These are phyloP conservation scores for Voacanga thouarsii DNA, from an alignment of 257 asterid genomes.

Conservation along the genomic window DNA sequence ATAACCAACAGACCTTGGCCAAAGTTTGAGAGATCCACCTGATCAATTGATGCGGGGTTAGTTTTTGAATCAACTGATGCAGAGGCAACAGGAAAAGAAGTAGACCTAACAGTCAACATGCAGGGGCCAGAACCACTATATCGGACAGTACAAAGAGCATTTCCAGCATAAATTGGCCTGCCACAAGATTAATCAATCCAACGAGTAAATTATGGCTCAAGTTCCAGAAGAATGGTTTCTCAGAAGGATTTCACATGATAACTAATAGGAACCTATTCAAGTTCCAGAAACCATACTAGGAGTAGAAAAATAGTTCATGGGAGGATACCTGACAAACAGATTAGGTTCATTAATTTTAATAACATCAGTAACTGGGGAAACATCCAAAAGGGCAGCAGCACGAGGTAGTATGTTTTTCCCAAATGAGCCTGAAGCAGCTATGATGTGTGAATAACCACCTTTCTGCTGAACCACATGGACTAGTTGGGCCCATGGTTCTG, in stretches of 20 bases:
- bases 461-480: conserved; percentile 71
- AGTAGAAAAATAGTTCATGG: neutral
- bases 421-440: conserved; percentile 81
- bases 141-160: conserved; percentile 85
- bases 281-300: conserved; percentile 5
- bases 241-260: neutral
- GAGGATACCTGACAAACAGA: conserved; percentile 69
- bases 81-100: conserved; percentile 63
- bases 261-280: neutral
- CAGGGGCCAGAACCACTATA: conserved; percentile 86
- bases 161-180: conserved; percentile 98
- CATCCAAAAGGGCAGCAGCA: conserved; percentile 92
- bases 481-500: conserved; percentile 93
- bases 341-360: conserved; percentile 57
- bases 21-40: conserved; percentile 75
- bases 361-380: conserved; percentile 93
- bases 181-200: conserved; percentile 27
- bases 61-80: conserved; percentile 40
- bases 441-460: conserved; percentile 74
- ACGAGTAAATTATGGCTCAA: neutral
- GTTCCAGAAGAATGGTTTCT: neutral
- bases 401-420: conserved; percentile 94
- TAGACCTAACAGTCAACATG: conserved; percentile 82
- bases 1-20: conserved; percentile 57
- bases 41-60: conserved; percentile 51